Evolutionary conservation across 139 green algal genomes (phyloP), one percentile per base, ranked within the genome.

Genomic region (Auxenochlorella protothecoides): DNA sequence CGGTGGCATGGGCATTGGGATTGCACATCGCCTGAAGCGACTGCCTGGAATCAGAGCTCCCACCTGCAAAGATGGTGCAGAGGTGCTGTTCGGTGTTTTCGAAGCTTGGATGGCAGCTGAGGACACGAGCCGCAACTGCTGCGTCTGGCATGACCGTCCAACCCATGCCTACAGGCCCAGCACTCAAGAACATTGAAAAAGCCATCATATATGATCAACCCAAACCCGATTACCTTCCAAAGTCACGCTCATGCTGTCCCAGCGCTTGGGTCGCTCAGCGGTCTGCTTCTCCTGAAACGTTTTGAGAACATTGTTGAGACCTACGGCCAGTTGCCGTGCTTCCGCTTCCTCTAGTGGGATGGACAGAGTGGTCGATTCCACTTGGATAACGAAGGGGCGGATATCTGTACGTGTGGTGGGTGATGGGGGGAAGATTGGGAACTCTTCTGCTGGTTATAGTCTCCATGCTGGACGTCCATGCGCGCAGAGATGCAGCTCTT

Each of bases 1-100:
- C 85, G 4, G 80, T 89, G 15, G 77, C 75, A 72, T 88, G 75
- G 2, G 83, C 84, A 69, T 94, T 94, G 59, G 89, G 88, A 76
- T 94, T 94, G 86, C 89, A 94, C 51, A 91, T 85, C 10, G 92
- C 62, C 74, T 92, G 76, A 10, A 91, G 67, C 51, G 62, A 70
- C 55, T 77, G 27, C 27, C 27, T 44, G 27, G 27, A 44, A 44
- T 44, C 27, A 44, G 27, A 44, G 27, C 27, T 44, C 27, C 27
- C 27, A 44, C 27, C 27, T 44, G 27, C 27, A 44, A 44, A 44
- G 27, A 44, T 44, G 27, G 27, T 44, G 27, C 27, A 44, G 27
- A 44, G 27, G 27, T 44, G 27, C 27, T 44, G 27, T 44, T 44
- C 27, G 27, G 27, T 44, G 27, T 44, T 44, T 44, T 44, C 27